Base-by-base conservation (phyloP, 371 early-diverging fungal genomes). In the Mucor velutinosus region DNA sequence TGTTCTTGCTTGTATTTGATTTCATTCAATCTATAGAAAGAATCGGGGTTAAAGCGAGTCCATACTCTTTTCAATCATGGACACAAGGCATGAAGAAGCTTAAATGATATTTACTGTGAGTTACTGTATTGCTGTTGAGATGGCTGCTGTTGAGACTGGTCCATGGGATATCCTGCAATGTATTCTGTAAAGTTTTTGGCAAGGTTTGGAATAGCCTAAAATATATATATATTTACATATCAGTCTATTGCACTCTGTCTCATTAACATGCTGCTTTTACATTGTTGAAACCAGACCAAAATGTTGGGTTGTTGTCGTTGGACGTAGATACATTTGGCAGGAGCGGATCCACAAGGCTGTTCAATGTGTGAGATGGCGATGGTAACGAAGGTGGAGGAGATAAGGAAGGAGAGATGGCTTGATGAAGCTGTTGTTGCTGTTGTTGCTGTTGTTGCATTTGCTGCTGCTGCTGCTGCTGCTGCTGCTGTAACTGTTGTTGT, bases 141-240 rank as follows among this genome's bases (percentile, higher is more conserved):
- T 11, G 21, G 11, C 7, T 35, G 17, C 7, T 23, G 63, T 41
- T 60, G 51, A 14, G 47, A 41, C 25, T 72, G 63, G 35, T 69
- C 70, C 30, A 66, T 61, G 25, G 76, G 76, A 65, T 77, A 79
- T 35, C 65, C 64, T 19, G 76, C 64, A 30, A 81, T 66, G 64
- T 84, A 80, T 49, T 81, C 82, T 45, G 80, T 78, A 39, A 81
- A 78, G 65, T 79, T 81, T 37, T 75, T 76, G 0, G 81, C 79
- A 10, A 84, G 70, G 21, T 73, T 78, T 8, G 84, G 84, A 51
- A 84, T 84, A 37, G 81, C 77, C 64, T 80, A 78, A 3, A 33
- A n/a, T 74, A 72, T n/a, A n/a, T n/a, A n/a, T n/a, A n/a, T n/a
- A n/a, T n/a, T n/a, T n/a, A n/a, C n/a, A n/a, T n/a, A n/a, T n/a